A percentile compares a stretch with the other conserved stretches of the same genome.
These are phyloP conservation scores for Metschnikowia vanudenii DNA, from an alignment of 805 yeast species.

Conservation along the genomic window DNA sequence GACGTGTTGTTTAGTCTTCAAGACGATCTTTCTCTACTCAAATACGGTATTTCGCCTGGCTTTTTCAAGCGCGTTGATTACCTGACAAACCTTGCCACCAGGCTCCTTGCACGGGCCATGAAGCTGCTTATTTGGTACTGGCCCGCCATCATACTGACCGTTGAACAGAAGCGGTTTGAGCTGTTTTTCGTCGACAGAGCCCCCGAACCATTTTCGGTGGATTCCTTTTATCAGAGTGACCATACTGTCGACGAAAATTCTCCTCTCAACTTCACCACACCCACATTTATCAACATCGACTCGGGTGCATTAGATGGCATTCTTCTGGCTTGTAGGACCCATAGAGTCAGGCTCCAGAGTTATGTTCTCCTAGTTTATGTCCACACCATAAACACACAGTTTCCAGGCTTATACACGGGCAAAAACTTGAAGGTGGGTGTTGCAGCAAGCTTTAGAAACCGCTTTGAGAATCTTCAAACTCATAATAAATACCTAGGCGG, in stretches of 20 bases:
- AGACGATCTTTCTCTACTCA: conserved; percentile 6
- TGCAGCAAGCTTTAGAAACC: conserved; percentile 10
- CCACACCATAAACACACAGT: conserved; percentile 4
- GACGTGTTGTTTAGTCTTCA: conserved; percentile 2
- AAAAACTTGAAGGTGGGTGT: conserved; percentile 4
- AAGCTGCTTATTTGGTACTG: neutral
- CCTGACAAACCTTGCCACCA: neutral
- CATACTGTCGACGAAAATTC: conserved; percentile 1
- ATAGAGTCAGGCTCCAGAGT: conserved; percentile 6
- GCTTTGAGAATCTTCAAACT: neutral
- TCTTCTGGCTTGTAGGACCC: conserved; percentile 2
- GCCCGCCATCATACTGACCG: conserved; percentile 1
- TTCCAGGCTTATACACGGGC: conserved; percentile 3
- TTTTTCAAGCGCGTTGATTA: conserved; percentile 2
- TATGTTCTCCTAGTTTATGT: conserved; percentile 3
- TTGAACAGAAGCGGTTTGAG: conserved; percentile 2
- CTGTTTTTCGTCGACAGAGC: conserved; percentile 2
- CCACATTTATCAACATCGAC: conserved; percentile 1
- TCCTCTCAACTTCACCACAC: conserved; percentile 2
- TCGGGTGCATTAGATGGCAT: neutral
- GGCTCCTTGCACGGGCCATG: neutral
- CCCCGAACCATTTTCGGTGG: neutral
- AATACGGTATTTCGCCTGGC: conserved; percentile 4
- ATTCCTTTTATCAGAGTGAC: conserved; percentile 6
- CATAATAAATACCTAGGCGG: conserved; percentile 7